phyloP scores from a whole-genome alignment of 331 rosid genomes.

The Telfairia occidentalis region DNA sequence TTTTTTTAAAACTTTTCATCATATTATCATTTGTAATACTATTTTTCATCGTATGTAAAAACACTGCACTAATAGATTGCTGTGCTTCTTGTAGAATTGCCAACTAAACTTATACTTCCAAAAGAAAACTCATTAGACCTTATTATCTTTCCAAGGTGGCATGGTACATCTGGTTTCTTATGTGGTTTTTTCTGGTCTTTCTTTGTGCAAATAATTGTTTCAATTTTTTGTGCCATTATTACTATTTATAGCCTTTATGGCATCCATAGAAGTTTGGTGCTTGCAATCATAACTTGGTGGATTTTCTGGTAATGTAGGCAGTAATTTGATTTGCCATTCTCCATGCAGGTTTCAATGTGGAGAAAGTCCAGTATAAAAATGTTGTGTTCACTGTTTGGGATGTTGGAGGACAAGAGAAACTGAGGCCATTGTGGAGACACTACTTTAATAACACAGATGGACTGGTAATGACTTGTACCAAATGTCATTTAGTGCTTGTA shows the following conservation, averaged over 20 bases:
- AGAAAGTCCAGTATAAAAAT: conserved; percentile 95
- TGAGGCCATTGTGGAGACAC: conserved; percentile 99
- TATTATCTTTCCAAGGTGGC: background rate
- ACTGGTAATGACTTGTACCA: conserved; percentile 34
- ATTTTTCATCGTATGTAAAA: too few relatives aligned
- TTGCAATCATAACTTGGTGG: background rate
- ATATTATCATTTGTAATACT: too few relatives aligned
- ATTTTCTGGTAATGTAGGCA: background rate
- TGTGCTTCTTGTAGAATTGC: background rate
- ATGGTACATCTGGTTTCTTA: background rate
- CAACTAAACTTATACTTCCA: background rate
- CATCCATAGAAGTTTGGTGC: background rate
- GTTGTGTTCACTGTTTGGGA: conserved; percentile 97
- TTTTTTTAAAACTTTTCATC: too few relatives aligned
- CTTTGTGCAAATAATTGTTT: background rate
- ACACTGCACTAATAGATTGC: too few relatives aligned
- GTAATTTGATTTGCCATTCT: background rate
- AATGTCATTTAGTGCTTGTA: background rate
- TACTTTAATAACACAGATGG: conserved; percentile 92
- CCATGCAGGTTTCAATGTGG: conserved; percentile 79
- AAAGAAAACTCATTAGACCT: background rate
- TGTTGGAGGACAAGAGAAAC: conserved; percentile 93
- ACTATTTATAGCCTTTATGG: background rate
- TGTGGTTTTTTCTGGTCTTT: background rate
- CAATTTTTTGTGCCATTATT: background rate